Conservation (phyloP, 129 eudicot genomes). For the Logfia minima region DNA sequence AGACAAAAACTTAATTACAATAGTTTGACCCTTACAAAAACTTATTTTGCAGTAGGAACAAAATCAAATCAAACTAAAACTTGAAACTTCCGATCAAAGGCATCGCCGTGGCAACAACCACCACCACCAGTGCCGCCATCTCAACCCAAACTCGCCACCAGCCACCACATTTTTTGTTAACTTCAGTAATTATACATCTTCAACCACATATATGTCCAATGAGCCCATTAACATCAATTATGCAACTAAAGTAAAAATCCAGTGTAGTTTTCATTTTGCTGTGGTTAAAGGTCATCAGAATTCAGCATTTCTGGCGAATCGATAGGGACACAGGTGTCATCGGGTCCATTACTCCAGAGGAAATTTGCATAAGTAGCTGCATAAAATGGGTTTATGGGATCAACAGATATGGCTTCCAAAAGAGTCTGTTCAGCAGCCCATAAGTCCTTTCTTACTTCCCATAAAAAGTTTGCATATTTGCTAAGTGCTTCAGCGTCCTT, state of each 20-base stretch:
- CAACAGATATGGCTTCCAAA: conserved; percentile 75
- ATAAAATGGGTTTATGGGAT: conserved; percentile 71
- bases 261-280: neutral
- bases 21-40: conserved; percentile 28
- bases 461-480: conserved; percentile 83
- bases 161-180: conserved; percentile 12
- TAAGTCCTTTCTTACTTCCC: conserved; percentile 70
- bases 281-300: conserved; percentile 29
- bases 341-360: conserved; percentile 82
- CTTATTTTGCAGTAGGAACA: conserved; percentile 27
- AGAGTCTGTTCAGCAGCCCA: conserved; percentile 92
- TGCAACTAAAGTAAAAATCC: conserved; percentile 23
- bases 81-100: neutral
- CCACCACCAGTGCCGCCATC: conserved; percentile 1
- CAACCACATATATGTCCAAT: conserved; percentile 7
- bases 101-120: neutral
- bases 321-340: conserved; percentile 79
- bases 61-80: conserved; percentile 17
- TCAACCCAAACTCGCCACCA: neutral
- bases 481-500: conserved; percentile 89
- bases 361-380: conserved; percentile 94
- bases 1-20: conserved; percentile 34
- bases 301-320: conserved; percentile 42
- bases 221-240: neutral
- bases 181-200: conserved; percentile 17